Conservation (phyloP, 169 alveolate species). For the Theileria sp. region DNA sequence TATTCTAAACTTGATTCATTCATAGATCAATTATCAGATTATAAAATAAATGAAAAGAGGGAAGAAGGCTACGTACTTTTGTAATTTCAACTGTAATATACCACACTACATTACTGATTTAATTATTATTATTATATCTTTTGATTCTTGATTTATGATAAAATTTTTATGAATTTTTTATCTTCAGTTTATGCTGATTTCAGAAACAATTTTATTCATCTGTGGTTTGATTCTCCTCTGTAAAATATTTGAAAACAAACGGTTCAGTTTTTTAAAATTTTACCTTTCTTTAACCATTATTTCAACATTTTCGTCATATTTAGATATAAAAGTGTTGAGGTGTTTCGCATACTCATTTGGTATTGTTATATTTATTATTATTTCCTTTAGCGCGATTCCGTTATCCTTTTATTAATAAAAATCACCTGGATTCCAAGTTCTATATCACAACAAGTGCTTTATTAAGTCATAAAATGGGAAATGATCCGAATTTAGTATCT, state of each 20-base stretch:
- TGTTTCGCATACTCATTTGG: constrained; percentile 10
- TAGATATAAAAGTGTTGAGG: constrained; percentile 10
- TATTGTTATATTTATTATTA: neutral
- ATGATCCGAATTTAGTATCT: neutral
- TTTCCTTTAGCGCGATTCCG: constrained; percentile 9
- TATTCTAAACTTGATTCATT: constrained; percentile 32
- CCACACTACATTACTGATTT: neutral
- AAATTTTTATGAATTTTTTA: neutral
- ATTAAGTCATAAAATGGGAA: constrained; percentile 5
- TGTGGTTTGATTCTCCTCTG: neutral
- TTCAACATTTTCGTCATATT: neutral
- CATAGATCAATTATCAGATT: neutral
- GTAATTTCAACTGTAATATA: neutral
- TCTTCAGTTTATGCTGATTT: constrained; percentile 1
- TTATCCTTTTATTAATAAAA: neutral
- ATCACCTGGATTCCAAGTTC: constrained; percentile 4
- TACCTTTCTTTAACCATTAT: neutral
- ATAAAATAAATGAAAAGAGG: neutral
- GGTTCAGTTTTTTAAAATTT: neutral
- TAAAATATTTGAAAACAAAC: neutral
- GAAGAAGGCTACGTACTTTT: neutral
- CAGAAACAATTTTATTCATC: neutral
- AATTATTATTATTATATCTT: neutral
- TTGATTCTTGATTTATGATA: neutral
- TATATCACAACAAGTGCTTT: neutral